Evolutionary conservation across 116 monocot species (phyloP).

Genomic region (Cymodocea nodosa): DNA sequence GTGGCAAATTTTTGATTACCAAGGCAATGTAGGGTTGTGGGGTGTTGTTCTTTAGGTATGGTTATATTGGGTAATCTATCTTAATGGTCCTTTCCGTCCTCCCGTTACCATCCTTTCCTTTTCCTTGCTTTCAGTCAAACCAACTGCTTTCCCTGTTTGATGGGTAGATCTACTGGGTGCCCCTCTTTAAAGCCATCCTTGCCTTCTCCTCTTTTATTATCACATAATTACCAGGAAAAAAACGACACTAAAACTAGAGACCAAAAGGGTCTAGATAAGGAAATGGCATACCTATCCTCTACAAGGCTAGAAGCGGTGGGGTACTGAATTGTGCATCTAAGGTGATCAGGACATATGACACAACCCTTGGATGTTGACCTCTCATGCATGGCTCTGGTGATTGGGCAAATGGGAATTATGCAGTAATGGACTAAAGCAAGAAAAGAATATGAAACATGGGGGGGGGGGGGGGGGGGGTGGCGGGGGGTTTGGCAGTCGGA

Average conservation of each 20-base stretch:
- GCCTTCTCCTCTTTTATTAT: background rate
- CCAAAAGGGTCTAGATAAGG: constrained; percentile 1
- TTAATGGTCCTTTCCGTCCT: constrained; percentile 9
- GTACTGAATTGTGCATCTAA: constrained; percentile 12
- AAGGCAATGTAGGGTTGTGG: background rate
- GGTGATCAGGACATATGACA: constrained; percentile 23
- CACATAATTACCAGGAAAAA: constrained; percentile 5
- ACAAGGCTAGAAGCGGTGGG: background rate
- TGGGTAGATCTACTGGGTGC: constrained; percentile 6
- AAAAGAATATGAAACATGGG: constrained; percentile 6
- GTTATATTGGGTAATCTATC: constrained; percentile 7
- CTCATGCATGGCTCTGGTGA: constrained; percentile 14
- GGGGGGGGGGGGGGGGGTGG: too few species aligned
- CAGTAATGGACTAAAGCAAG: constrained; percentile 10
- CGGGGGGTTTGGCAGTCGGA: constrained; percentile 1
- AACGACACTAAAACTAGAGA: constrained; percentile 5
- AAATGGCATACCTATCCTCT: constrained; percentile 11
- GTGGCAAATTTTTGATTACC: constrained; percentile 1
- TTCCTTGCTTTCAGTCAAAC: constrained; percentile 4
- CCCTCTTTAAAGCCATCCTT: background rate
- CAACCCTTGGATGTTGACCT: constrained; percentile 34
- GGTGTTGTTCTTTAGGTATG: constrained; percentile 5
- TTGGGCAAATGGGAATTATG: constrained; percentile 2
- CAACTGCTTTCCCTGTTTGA: constrained; percentile 4
- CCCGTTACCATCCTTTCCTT: background rate